phyloP scores from a whole-genome alignment of 345 rosid genomes.

The Salix purpurea region DNA sequence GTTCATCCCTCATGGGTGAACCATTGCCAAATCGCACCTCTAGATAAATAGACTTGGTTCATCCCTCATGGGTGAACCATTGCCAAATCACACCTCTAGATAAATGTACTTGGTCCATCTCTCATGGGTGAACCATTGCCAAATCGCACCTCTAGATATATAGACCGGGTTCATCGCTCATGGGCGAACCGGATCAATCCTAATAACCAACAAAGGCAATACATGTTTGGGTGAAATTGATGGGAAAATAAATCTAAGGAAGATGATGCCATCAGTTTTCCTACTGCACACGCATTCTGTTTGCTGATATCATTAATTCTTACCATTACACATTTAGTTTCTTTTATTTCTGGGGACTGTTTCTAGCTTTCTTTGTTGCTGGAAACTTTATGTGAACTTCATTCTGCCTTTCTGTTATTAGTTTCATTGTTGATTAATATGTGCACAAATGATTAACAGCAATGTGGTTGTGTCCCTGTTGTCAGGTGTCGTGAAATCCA shows the following conservation, averaged over 20 bases:
- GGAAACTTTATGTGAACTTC: neutral
- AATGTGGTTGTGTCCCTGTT: neutral
- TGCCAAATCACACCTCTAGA: too few species aligned
- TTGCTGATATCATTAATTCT: neutral
- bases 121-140: too few species aligned
- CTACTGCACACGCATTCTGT: neutral
- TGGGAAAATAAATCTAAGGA: too few species aligned
- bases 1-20: too few species aligned
- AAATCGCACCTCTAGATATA: too few species aligned
- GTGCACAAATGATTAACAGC: neutral
- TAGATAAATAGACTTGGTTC: too few species aligned
- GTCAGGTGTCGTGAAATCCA: slow-evolving; percentile 51
- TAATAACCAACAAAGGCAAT: too few species aligned
- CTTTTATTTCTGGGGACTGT: neutral
- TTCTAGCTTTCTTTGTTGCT: neutral
- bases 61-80: too few species aligned
- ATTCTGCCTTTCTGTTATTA: neutral
- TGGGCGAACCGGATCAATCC: too few species aligned
- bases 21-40: too few species aligned
- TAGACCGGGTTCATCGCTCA: too few species aligned
- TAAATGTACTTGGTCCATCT: rapidly evolving
- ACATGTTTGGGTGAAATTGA: neutral
- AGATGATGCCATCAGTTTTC: neutral
- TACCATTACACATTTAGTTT: neutral
- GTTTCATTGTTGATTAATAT: neutral